These are phyloP conservation scores for Aspergillus avenaceus DNA, from an alignment of 495 filamentous ascomycete genomes.

Conservation along the genomic window DNA sequence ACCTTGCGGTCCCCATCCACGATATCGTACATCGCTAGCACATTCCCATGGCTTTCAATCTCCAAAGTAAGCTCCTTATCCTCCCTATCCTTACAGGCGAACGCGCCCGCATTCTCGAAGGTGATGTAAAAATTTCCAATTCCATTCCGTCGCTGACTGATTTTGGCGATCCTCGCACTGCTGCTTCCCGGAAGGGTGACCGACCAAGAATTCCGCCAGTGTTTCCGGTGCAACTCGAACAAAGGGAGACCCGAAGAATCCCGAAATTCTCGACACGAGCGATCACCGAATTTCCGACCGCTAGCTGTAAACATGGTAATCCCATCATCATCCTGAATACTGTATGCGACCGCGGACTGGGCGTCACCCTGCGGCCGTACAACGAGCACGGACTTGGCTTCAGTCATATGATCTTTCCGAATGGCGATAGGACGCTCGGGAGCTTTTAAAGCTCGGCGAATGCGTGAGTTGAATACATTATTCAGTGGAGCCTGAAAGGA, in stretches of 20 bases:
- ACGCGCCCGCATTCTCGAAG: slow-evolving; percentile 21
- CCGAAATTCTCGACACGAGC: slow-evolving; percentile 13
- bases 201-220: slow-evolving; percentile 13
- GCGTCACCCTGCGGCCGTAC: slow-evolving; percentile 17
- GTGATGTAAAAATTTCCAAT: slow-evolving; percentile 20
- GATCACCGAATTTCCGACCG: slow-evolving; percentile 15
- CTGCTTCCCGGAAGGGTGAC: slow-evolving; percentile 23
- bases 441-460: slow-evolving; percentile 10
- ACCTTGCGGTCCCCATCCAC: slow-evolving; percentile 26
- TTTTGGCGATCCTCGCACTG: slow-evolving; percentile 11
- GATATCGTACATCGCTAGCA: slow-evolving; percentile 16
- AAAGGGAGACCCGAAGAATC: slow-evolving; percentile 14
- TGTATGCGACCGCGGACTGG: slow-evolving; percentile 18
- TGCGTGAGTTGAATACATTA: background rate
- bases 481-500: slow-evolving; percentile 6
- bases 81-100: slow-evolving; percentile 11
- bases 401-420: slow-evolving; percentile 18
- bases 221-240: slow-evolving; percentile 22
- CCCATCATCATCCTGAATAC: slow-evolving; percentile 20
- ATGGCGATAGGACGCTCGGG: slow-evolving; percentile 23
- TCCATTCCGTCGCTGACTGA: slow-evolving; percentile 8
- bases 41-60: slow-evolving; percentile 15
- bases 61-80: slow-evolving; percentile 20
- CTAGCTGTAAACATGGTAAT: slow-evolving; percentile 16
- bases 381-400: slow-evolving; percentile 18